A percentile compares a stretch with the other conserved stretches of the same genome.
Evolutionary conservation across 352 stramenopile species (phyloP).

Genomic region (Thalassiosira mediterranea): DNA sequence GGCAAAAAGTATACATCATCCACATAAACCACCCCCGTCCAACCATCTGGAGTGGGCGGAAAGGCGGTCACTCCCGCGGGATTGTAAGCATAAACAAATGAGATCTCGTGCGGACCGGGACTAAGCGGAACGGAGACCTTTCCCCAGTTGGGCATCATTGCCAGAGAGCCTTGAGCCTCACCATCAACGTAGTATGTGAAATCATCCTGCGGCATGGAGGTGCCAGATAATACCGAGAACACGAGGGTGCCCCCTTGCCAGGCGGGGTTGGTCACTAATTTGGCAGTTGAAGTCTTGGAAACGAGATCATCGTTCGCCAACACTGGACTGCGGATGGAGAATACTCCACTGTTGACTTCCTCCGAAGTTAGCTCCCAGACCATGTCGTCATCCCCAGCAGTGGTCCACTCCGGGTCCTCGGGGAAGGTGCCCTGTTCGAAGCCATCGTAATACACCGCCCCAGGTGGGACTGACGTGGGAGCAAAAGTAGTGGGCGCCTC

Average conservation of each 20-base stretch:
- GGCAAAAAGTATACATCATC: slow-evolving; percentile 36
- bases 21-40: slow-evolving; percentile 18
- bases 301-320: not conserved
- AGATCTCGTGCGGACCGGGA: not conserved
- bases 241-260: slow-evolving; percentile 10
- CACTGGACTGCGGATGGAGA: slow-evolving; percentile 22
- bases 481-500: not conserved
- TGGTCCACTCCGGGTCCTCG: slow-evolving; percentile 19
- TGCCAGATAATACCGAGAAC: slow-evolving; percentile 11
- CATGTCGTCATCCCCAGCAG: slow-evolving; percentile 2
- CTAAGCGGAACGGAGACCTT: not conserved
- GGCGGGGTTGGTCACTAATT: slow-evolving; percentile 8
- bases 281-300: slow-evolving; percentile 10
- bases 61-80: slow-evolving; percentile 3
- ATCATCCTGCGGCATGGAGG: slow-evolving; percentile 24
- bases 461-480: slow-evolving; percentile 16
- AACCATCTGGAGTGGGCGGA: not conserved
- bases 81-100: slow-evolving; percentile 23
- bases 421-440: slow-evolving; percentile 47
- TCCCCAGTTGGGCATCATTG: not conserved
- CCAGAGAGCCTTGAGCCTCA: not conserved
- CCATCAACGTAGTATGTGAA: slow-evolving; percentile 29
- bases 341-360: slow-evolving; percentile 15
- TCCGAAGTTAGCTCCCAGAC: slow-evolving; percentile 20
- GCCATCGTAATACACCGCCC: slow-evolving; percentile 29